Base-by-base conservation (phyloP, 2,329 filamentous ascomycete genomes). In the Colletotrichum sp. region DNA sequence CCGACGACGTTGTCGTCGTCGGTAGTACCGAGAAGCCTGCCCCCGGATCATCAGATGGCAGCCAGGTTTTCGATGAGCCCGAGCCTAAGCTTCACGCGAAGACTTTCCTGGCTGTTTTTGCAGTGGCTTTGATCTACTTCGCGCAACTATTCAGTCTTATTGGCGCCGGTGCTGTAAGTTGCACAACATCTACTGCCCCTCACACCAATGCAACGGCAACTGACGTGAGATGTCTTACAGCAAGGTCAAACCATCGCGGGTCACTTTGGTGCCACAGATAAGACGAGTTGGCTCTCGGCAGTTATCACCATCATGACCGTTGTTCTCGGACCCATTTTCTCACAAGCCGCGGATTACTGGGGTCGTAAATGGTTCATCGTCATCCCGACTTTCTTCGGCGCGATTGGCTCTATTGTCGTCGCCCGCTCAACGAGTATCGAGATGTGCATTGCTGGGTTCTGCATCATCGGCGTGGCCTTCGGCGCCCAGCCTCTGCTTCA, bases 341-440 rank as follows among this genome's bases (percentile, higher is more conserved):
- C 84, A 15, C 85, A 87, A 74, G 85, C 84, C 0, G 83, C 85
- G 24, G 85, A 87, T 77, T 86, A 84, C 79, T 87, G 85, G 85
- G 85, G 85, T n/a, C 82, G 85, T 9, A 83, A 82, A 79, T 85
- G 82, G 82, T 84, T 87, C 70, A 81, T 88, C n/a, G 80, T 87
- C 30, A 66, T 81, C 24, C 79, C 83, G 12, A 85, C 81, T 2
- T 32, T 81, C 15, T 80, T 81, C 49, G 85, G 85, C 21, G 81
- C 79, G 21, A 71, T 84, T 3, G 85, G 86, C 2, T 82, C 78
- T 9, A 75, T 86, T 24, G 77, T 87, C n/a, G 81, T 87, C 15
- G 78, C 83, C 24, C 80, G 83, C 8, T 85, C 85, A 6, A 79
- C 63, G 26, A 78, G 77, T 30, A 84, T 86, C 79, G 78, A 79